phyloP scores from a whole-genome alignment of 2,329 filamentous ascomycete genomes.

The Colletotrichum sublineola region DNA sequence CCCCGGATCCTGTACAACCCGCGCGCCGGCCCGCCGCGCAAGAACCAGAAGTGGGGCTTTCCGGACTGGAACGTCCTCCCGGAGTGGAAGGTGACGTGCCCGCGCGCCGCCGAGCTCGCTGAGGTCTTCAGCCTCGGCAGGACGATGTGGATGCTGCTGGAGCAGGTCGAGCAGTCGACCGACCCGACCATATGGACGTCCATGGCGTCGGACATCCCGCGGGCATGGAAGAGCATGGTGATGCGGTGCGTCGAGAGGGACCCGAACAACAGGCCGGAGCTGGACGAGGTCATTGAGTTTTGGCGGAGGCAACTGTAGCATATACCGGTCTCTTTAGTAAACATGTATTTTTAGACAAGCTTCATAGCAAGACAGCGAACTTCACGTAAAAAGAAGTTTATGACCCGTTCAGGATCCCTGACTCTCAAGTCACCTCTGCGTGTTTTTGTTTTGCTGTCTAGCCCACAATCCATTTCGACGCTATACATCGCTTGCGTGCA shows the following conservation, averaged over 20 bases:
- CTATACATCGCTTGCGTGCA: not conserved
- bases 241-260: constrained; percentile 36
- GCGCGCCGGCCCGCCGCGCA: constrained; percentile 32
- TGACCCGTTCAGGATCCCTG: not conserved
- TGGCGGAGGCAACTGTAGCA: constrained; percentile 22
- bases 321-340: not conserved
- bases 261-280: constrained; percentile 38
- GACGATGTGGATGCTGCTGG: constrained; percentile 44
- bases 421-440: not conserved
- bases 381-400: not conserved
- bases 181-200: constrained; percentile 33
- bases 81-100: constrained; percentile 42
- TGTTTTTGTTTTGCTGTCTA: not conserved
- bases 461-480: not conserved
- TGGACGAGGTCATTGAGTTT: constrained; percentile 40
- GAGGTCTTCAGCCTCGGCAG: constrained; percentile 44
- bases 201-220: constrained; percentile 34
- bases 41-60: constrained; percentile 40
- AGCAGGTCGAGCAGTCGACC: constrained; percentile 40
- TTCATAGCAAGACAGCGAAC: not conserved
- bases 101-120: constrained; percentile 42
- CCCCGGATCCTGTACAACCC: constrained; percentile 41
- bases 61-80: constrained; percentile 44
- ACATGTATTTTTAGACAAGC: constrained; percentile 3
- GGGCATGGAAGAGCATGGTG: constrained; percentile 34